Base-by-base conservation (phyloP, 2,329 filamentous ascomycete genomes). In the Diaporthe sp. region DNA sequence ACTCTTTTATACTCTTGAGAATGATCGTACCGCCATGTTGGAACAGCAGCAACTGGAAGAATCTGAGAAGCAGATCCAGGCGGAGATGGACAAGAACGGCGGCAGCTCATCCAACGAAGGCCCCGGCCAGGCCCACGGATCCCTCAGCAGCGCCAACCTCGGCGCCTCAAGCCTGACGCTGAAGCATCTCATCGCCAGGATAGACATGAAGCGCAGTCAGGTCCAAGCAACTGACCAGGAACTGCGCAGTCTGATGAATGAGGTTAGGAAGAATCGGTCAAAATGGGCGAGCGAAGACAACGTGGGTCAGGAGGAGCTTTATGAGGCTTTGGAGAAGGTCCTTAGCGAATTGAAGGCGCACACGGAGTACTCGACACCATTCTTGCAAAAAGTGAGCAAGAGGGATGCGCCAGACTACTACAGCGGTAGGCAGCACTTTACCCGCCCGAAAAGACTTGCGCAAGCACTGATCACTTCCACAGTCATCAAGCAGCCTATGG, bases 271-370 rank as follows among this genome's bases (percentile, higher is more conserved):
- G 84, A 98, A 98, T 80, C 90, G 97, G 80, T 98, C 96, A 85
- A 99, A 99, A 86, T 99, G 97, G 97, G 96, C 97, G 4, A 98
- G 94, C 83, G 97, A 98, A 84, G 97, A 99, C 80, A 97, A 97
- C 79, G 94, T 99, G 77, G 96, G 97, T 76, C 97, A 99, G 84
- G 97, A 99, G 84, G 97, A 99, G 84, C 89, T 99, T 8, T 99
- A 99, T 83, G 97, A 99, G 86, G 95, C 97, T 15, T 89, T 97
- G 19, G 97, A 99, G 84, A 98, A 98, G 86, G 97, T 99, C 71
- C 89, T 99, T 81, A 98, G 96, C 81, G 96, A 98, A 84, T 91
- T 99, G 74, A 98, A 98, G 84, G 97, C 97, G 49, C 96, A 97
- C 87, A 98, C 95, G 2, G 97, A 99, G 84, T 97, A 98, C 84